phyloP scores from a whole-genome alignment of 148 eudicot genomes.

The Amaranthus palmeri region DNA sequence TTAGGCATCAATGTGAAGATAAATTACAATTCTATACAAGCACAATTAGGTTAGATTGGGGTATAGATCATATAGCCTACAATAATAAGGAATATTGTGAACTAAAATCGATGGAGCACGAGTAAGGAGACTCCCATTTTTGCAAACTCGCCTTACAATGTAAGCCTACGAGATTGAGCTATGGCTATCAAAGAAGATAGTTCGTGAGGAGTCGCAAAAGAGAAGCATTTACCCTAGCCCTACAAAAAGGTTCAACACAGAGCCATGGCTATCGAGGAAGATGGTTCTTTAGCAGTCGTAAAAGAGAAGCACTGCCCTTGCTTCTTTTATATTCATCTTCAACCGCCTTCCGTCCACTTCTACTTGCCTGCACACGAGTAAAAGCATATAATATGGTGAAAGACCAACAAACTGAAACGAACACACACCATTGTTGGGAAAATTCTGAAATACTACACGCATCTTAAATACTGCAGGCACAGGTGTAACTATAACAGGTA shows the following conservation, averaged over 20 bases:
- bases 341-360: slow-evolving; percentile 33
- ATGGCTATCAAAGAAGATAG: slow-evolving; percentile 27
- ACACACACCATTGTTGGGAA: not conserved
- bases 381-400: not conserved
- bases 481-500: not conserved
- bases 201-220: slow-evolving; percentile 48
- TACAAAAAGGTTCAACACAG: not conserved
- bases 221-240: slow-evolving; percentile 39
- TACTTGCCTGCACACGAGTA: slow-evolving; percentile 39
- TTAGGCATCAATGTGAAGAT: not conserved
- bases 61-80: not conserved
- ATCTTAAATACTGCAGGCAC: not conserved
- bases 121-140: not conserved
- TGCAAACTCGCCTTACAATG: slow-evolving; percentile 3
- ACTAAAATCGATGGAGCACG: not conserved
- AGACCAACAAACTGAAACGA: not conserved
- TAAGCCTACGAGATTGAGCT: slow-evolving; percentile 4
- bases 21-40: not conserved
- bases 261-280: slow-evolving; percentile 25
- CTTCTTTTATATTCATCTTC: slow-evolving; percentile 38
- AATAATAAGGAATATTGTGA: not conserved
- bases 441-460: not conserved
- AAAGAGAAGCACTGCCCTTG: slow-evolving; percentile 46
- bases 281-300: slow-evolving; percentile 47
- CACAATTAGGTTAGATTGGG: not conserved